These are phyloP conservation scores for Rhynchospora tenuis DNA, from an alignment of 176 grass and related monocot species.

Conservation along the genomic window DNA sequence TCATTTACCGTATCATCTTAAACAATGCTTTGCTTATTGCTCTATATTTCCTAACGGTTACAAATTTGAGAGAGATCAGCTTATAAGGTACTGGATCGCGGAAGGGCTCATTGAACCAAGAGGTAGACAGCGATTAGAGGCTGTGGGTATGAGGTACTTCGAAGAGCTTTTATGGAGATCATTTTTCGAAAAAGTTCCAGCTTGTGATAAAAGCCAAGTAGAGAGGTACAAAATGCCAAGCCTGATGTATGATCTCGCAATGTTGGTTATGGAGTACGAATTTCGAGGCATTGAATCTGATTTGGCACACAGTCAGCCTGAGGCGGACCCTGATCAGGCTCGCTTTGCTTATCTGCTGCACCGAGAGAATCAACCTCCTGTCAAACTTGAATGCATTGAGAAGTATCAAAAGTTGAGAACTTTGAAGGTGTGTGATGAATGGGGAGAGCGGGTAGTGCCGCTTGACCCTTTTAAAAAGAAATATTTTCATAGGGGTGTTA, in stretches of 20 bases:
- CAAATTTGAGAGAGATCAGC: slow-evolving; percentile 45
- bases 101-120: slow-evolving; percentile 37
- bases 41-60: slow-evolving; percentile 37
- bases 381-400: slow-evolving; percentile 32
- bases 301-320: background rate
- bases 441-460: slow-evolving; percentile 9
- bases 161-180: slow-evolving; percentile 41
- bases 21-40: slow-evolving; percentile 56
- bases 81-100: slow-evolving; percentile 55
- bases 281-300: background rate
- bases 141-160: slow-evolving; percentile 32
- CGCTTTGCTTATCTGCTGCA: slow-evolving; percentile 29
- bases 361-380: background rate
- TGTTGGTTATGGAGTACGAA: background rate
- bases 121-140: slow-evolving; percentile 23
- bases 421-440: slow-evolving; percentile 28
- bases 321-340: background rate
- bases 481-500: slow-evolving; percentile 30
- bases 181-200: slow-evolving; percentile 26
- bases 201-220: background rate
- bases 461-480: slow-evolving; percentile 14
- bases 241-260: slow-evolving; percentile 28
- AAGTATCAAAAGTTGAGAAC: slow-evolving; percentile 31
- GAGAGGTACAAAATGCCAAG: slow-evolving; percentile 35
- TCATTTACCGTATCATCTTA: slow-evolving; percentile 47